Conservation (phyloP, 2,329 filamentous ascomycete species). For the Plenodomus lindquistii region DNA sequence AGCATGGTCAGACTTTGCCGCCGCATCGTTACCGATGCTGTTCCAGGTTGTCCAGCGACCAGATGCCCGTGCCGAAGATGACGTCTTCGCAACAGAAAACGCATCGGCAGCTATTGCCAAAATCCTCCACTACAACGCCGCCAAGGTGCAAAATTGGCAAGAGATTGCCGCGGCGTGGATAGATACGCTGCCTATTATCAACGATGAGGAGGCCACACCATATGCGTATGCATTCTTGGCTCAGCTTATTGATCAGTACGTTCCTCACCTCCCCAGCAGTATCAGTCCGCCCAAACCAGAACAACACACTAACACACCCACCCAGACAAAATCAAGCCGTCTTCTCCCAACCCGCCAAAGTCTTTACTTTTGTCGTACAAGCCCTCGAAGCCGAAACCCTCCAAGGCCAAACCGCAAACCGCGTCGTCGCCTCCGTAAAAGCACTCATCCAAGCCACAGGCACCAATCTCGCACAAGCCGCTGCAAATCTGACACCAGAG, state of each 20-base stretch:
- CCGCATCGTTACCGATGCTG: slow-evolving; percentile 75
- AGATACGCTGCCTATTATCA: slow-evolving; percentile 85
- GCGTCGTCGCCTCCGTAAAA: slow-evolving; percentile 79
- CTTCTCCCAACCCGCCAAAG: slow-evolving; percentile 73
- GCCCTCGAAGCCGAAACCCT: slow-evolving; percentile 90
- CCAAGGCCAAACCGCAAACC: slow-evolving; percentile 77
- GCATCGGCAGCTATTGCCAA: slow-evolving; percentile 96
- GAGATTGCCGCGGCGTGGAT: slow-evolving; percentile 84
- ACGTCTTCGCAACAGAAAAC: slow-evolving; percentile 97
- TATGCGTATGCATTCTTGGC: slow-evolving; percentile 93
- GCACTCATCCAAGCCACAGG: slow-evolving; percentile 72
- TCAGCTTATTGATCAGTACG: slow-evolving; percentile 92
- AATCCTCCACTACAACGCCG: slow-evolving; percentile 86
- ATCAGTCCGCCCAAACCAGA: background rate
- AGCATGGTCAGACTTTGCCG: slow-evolving; percentile 85
- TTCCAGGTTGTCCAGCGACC: slow-evolving; percentile 83
- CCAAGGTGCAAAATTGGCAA: slow-evolving; percentile 75
- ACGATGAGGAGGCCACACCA: slow-evolving; percentile 95
- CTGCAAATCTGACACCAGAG: slow-evolving; percentile 76
- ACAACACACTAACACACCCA: slow-evolving; percentile 3
- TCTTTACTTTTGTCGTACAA: slow-evolving; percentile 83
- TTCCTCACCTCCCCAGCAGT: slow-evolving; percentile 30
- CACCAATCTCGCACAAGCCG: slow-evolving; percentile 74
- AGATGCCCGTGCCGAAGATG: slow-evolving; percentile 85
- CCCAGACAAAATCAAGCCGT: slow-evolving; percentile 82